phyloP scores from a whole-genome alignment of 192 early-diverging fungal genomes.

The Thamnidium elegans region DNA sequence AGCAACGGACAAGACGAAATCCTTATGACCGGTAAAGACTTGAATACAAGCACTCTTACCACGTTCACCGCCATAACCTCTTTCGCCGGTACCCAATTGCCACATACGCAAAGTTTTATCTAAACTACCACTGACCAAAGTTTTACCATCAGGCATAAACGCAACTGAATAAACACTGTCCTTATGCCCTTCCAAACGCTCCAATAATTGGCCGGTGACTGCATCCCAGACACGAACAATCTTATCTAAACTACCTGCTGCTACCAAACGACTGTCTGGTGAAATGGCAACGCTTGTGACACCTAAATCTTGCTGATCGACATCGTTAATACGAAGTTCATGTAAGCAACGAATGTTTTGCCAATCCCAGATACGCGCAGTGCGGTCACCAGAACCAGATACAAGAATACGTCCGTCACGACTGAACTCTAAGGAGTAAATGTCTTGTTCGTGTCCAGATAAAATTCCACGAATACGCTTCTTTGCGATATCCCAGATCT shows the following conservation, averaged over 20 bases:
- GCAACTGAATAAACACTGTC: constrained; percentile 97
- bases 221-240: constrained; percentile 96
- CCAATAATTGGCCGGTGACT: constrained; percentile 72
- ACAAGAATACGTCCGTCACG: constrained; percentile 86
- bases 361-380: constrained; percentile 88
- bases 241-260: constrained; percentile 91
- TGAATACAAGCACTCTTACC: constrained; percentile 41
- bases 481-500: constrained; percentile 71
- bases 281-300: constrained; percentile 97
- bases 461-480: constrained; percentile 68
- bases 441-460: constrained; percentile 94
- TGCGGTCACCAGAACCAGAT: constrained; percentile 86
- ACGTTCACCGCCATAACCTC: constrained; percentile 30
- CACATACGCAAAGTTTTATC: constrained; percentile 93
- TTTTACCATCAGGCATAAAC: constrained; percentile 90
- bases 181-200: constrained; percentile 93
- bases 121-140: constrained; percentile 87
- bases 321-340: constrained; percentile 76
- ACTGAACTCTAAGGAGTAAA: constrained; percentile 95
- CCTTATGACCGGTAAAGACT: constrained; percentile 62
- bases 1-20: constrained; percentile 96
- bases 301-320: constrained; percentile 83
- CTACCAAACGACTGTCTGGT: constrained; percentile 86
- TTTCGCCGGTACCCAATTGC: constrained; percentile 66
- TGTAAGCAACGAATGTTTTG: constrained; percentile 69